Conservation (phyloP, 371 early-diverging fungal species). For the Mucor lusitanicus region DNA sequence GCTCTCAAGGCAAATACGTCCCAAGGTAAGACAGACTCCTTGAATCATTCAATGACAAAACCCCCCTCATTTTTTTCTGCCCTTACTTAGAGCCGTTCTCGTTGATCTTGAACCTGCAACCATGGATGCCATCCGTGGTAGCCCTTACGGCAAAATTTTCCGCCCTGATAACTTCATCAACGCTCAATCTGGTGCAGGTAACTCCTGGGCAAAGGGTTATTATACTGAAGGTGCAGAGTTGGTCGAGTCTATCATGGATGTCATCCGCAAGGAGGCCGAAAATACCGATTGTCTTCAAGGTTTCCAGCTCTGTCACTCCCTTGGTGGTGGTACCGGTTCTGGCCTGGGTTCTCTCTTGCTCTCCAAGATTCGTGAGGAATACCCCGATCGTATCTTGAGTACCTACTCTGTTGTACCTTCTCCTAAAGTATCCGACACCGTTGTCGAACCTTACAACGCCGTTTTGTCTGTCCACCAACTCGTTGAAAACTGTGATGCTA, state of each 20-base stretch:
- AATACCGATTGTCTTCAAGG: conserved; percentile 87
- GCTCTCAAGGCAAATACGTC: conserved; percentile 79
- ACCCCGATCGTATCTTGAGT: conserved; percentile 91
- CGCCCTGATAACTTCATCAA: conserved; percentile 89
- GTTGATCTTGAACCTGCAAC: conserved; percentile 99
- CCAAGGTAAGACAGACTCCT: conserved; percentile 53
- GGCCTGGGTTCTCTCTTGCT: conserved; percentile 87
- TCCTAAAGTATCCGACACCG: conserved; percentile 89
- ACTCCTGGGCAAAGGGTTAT: conserved; percentile 94
- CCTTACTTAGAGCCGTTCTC: conserved; percentile 80
- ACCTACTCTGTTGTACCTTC: conserved; percentile 95
- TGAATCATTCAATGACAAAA: background rate
- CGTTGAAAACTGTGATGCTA: conserved; percentile 92
- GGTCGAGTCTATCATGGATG: conserved; percentile 81
- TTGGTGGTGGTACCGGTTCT: conserved; percentile 92
- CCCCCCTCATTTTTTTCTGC: background rate
- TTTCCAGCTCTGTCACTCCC: conserved; percentile 87
- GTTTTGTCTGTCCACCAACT: conserved; percentile 85
- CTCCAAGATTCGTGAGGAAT: conserved; percentile 93
- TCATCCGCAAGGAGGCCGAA: conserved; percentile 87
- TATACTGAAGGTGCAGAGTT: conserved; percentile 94
- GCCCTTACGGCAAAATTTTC: conserved; percentile 73
- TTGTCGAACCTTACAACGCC: conserved; percentile 94
- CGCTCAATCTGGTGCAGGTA: conserved; percentile 90
- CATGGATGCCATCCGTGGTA: conserved; percentile 91